A percentile compares a stretch with the other conserved stretches of the same genome.
Evolutionary conservation across 2,329 filamentous ascomycete genomes (phyloP).

Genomic region (Xylariales sp.): DNA sequence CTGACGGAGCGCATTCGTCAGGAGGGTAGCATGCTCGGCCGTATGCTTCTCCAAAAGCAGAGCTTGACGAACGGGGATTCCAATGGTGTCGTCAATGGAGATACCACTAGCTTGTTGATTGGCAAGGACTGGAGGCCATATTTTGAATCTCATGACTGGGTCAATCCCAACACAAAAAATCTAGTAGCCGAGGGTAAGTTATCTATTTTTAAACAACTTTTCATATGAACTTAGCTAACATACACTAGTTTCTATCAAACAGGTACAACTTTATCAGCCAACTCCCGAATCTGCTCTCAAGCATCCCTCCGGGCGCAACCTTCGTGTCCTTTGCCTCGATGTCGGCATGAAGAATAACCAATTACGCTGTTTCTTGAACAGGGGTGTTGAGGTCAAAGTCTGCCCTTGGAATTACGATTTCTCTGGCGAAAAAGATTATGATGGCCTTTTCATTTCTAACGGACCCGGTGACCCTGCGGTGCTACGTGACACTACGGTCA

Average conservation of each 20-base stretch:
- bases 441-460: conserved; percentile 98
- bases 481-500: conserved; percentile 77
- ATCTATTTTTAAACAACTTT: conserved; percentile 30
- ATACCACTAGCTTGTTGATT: conserved; percentile 52
- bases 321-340: conserved; percentile 92
- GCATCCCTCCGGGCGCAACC: conserved; percentile 86
- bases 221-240: conserved; percentile 52
- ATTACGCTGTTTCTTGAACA: conserved; percentile 88
- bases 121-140: conserved; percentile 60
- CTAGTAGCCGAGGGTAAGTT: conserved; percentile 91
- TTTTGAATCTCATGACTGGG: conserved; percentile 88
- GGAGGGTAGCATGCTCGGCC: conserved; percentile 95
- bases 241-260: conserved; percentile 82
- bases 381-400: conserved; percentile 93
- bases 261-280: conserved; percentile 87
- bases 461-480: conserved; percentile 94
- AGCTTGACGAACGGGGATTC: conserved; percentile 57
- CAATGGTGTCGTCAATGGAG: conserved; percentile 55
- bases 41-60: conserved; percentile 80
- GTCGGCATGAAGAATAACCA: conserved; percentile 99
- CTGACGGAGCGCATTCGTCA: conserved; percentile 94
- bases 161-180: conserved; percentile 92
- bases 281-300: conserved; percentile 76
- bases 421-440: conserved; percentile 84
- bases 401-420: conserved; percentile 98